These are phyloP conservation scores for Tolypocladium nubicola DNA, from an alignment of 2,329 filamentous ascomycete genomes.

Conservation along the genomic window DNA sequence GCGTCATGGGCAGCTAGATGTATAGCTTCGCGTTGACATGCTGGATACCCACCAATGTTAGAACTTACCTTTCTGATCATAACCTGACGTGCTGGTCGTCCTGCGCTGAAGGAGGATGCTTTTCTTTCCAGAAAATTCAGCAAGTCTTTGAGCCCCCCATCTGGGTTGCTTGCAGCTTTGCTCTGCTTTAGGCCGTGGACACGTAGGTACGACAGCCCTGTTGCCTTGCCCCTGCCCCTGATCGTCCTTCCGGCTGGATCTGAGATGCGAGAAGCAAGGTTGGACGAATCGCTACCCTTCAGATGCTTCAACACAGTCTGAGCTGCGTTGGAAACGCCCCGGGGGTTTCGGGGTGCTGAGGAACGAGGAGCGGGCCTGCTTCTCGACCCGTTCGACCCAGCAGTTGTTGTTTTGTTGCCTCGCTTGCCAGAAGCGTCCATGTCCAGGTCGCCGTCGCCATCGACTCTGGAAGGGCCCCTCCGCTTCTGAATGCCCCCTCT, in stretches of 20 bases:
- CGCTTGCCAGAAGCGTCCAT: constrained; percentile 36
- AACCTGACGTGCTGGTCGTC: constrained; percentile 35
- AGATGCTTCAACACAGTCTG: constrained; percentile 34
- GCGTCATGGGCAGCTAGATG: not conserved
- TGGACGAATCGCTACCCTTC: constrained; percentile 20
- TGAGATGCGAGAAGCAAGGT: constrained; percentile 23
- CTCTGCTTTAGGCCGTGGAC: constrained; percentile 57
- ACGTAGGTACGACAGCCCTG: constrained; percentile 25
- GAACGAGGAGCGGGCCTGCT: constrained; percentile 12
- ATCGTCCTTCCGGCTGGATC: constrained; percentile 14
- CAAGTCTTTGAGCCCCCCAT: constrained; percentile 55
- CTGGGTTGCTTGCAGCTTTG: constrained; percentile 55
- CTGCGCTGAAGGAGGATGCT: constrained; percentile 42
- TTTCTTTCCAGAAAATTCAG: constrained; percentile 63
- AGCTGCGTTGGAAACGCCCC: constrained; percentile 25
- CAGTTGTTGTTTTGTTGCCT: constrained; percentile 17
- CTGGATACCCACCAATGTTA: constrained; percentile 16
- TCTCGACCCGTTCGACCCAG: constrained; percentile 17
- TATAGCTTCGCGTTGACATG: constrained; percentile 2
- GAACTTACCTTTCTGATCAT: constrained; percentile 70
- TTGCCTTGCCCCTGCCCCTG: constrained; percentile 11
- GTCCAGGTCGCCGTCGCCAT: constrained; percentile 49
- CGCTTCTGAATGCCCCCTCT: constrained; percentile 43
- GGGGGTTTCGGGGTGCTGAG: constrained; percentile 7
- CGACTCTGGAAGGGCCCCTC: constrained; percentile 27